These are phyloP conservation scores for Geopyxis carbonaria DNA, from an alignment of 495 filamentous ascomycete genomes.

Conservation along the genomic window DNA sequence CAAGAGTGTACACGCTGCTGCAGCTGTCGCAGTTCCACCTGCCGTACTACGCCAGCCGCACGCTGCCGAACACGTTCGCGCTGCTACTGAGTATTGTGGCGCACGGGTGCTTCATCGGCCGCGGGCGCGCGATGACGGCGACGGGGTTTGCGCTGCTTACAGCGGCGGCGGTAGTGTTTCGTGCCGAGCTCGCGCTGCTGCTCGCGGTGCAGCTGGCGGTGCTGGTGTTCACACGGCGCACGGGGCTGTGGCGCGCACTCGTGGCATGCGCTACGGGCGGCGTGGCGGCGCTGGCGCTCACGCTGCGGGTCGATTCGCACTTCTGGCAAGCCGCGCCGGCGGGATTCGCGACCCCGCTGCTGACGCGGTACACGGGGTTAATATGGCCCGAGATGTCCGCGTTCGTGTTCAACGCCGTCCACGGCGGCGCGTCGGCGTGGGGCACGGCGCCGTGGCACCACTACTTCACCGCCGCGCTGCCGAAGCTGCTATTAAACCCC, in stretches of 20 bases:
- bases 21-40: conserved; percentile 84
- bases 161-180: conserved; percentile 69
- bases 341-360: conserved; percentile 20
- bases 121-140: neutral
- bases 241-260: conserved; percentile 43
- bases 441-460: conserved; percentile 68
- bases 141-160: conserved; percentile 39
- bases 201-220: conserved; percentile 40
- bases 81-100: conserved; percentile 65
- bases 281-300: conserved; percentile 41
- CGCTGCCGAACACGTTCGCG: conserved; percentile 92
- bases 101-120: conserved; percentile 48
- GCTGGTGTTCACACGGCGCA: conserved; percentile 39
- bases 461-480: conserved; percentile 68
- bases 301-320: conserved; percentile 65
- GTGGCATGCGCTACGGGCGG: conserved; percentile 51
- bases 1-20: conserved; percentile 67
- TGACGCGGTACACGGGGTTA: conserved; percentile 29
- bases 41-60: conserved; percentile 81
- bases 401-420: conserved; percentile 82
- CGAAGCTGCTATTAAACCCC: conserved; percentile 71
- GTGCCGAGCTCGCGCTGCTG: conserved; percentile 75
- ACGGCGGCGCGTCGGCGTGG: conserved; percentile 64
- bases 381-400: conserved; percentile 82
- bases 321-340: conserved; percentile 55